phyloP scores from a whole-genome alignment of 2,329 filamentous ascomycete species.

The Reticulascus tulasneorum region DNA sequence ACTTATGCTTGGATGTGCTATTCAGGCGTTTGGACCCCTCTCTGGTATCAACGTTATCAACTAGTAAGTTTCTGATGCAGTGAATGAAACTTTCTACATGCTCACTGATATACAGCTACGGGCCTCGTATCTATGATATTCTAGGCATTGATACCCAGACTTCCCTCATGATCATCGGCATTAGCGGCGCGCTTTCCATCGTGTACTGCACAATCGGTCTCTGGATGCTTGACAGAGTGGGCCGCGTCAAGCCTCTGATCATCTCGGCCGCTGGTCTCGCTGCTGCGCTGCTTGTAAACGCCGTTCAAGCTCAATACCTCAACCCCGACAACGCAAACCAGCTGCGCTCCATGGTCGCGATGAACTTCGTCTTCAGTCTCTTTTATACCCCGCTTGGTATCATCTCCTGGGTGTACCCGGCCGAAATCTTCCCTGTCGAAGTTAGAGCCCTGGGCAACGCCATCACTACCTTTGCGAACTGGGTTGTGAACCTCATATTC shows the following conservation, averaged over 20 bases:
- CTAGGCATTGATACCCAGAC: conserved; percentile 39
- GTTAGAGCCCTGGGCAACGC: conserved; percentile 23
- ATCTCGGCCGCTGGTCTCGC: conserved; percentile 27
- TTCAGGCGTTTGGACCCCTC: conserved; percentile 44
- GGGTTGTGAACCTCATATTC: conserved; percentile 37
- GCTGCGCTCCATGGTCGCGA: conserved; percentile 24
- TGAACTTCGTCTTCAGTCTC: conserved; percentile 30
- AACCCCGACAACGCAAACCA: conserved; percentile 19
- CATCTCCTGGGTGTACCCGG: conserved; percentile 36
- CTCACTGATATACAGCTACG: conserved; percentile 15
- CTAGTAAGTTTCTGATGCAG: conserved; percentile 23
- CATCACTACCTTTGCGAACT: conserved; percentile 25
- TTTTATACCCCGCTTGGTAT: conserved; percentile 33
- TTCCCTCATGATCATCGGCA: conserved; percentile 46
- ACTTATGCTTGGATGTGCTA: conserved; percentile 40
- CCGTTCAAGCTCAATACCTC: conserved; percentile 22
- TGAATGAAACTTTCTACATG: conserved; percentile 2
- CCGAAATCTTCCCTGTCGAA: conserved; percentile 35
- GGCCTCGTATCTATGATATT: conserved; percentile 35
- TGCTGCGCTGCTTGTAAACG: conserved; percentile 22
- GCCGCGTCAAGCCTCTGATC: conserved; percentile 44
- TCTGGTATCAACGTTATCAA: conserved; percentile 34
- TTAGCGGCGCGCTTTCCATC: conserved; percentile 44
- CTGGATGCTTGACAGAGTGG: conserved; percentile 39
- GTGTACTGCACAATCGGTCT: conserved; percentile 44